Evolutionary conservation across 2,329 filamentous ascomycete genomes (phyloP), one percentile per base, ranked within the genome.

Genomic region (Pseudocercospora macadamiae): DNA sequence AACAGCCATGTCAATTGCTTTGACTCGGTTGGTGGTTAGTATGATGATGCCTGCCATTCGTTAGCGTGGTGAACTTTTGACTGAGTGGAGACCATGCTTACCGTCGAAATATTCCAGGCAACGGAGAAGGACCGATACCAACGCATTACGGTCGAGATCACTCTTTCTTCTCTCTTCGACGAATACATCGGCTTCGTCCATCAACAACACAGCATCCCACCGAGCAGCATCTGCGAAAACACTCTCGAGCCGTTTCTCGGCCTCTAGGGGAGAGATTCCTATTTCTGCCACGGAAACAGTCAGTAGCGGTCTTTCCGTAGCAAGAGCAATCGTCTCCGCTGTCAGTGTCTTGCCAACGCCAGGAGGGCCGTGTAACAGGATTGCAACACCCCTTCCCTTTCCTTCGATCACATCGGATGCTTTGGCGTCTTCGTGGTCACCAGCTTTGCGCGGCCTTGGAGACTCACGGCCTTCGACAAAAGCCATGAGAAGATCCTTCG

Each of bases 131-230:
- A 75, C 66, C 71, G 87, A 89, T 51, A 96, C 91, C 1, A 93
- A 83, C 0, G 88, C 88, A 67, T 96, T 95, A 54, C 90, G 86
- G 69, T 91, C 87, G 53, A 93, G 87, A 12, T 42, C 39, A 62
- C 89, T 86, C 70, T 90, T 86, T 42, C 89, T 88, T 1, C 90
- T 85, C 71, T 89, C 88, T 77, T 93, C 89, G 6, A 96, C 78
- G 75, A 91, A 91, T 3, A 91, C 87, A 66, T 92, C 89, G 2
- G 88, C 61, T 51, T 64, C 59, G 37, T 64, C 61, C 12, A 59
- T 37, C 4, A 64, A 44, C 9, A 62, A 45, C 3, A 64, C 39
- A 0, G 59, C 59, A n/a, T 51, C 53, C 61, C 61, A 64, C 4
- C 48, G 39, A 12, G 55, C 55, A 3, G 61, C 61, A 8, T 39